Base-by-base conservation (phyloP, 1,139 yeast genomes). In the Pichia sp. region DNA sequence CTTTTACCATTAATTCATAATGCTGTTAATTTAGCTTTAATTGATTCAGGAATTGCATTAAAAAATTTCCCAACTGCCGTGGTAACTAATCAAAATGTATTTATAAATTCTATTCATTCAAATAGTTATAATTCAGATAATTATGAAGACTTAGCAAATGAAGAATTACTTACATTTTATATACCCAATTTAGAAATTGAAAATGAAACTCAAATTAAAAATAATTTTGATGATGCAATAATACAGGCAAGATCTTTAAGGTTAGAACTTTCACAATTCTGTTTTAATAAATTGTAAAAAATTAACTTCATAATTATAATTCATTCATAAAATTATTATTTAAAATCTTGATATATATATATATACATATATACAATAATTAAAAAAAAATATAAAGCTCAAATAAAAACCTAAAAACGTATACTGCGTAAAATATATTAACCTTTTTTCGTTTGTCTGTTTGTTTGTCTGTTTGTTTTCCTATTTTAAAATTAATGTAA, bases 21-120 rank as follows among this genome's bases (percentile, higher is more conserved):
- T 53, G 76, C 84, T 43, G 71, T 84, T 2, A 75, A 86, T 7
- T 62, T 87, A 46, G 96, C 96, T 0, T 64, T 90, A 50, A 80
- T 85, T 1, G 94, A 90, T 62, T 82, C 96, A 0, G 89, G 87
- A 6, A 80, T 90, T 35, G 94, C 87, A 55, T 63, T 87, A 26
- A 69, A 76, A 47, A 96, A 89, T 60, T 67, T 90, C 44, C 89
- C 89, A 2, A 76, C 90, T 5, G 62, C 58, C 26, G 31, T 55
- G 34, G 58, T 55, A 74, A 24, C 39, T 9, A 24, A 38, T 8
- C 33, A 38, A 11, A 30, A 26, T 28, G 10, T 42, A 2, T 48
- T 48, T 10, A 36, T 45, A 22, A 59, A 60, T 35, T 42, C 52
- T 4, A 51, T 52, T 23, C 56, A 52, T 34, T 50, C 55, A 12